Conservation (phyloP, 2,329 filamentous ascomycete species). For the Neofusicoccum parvum region DNA sequence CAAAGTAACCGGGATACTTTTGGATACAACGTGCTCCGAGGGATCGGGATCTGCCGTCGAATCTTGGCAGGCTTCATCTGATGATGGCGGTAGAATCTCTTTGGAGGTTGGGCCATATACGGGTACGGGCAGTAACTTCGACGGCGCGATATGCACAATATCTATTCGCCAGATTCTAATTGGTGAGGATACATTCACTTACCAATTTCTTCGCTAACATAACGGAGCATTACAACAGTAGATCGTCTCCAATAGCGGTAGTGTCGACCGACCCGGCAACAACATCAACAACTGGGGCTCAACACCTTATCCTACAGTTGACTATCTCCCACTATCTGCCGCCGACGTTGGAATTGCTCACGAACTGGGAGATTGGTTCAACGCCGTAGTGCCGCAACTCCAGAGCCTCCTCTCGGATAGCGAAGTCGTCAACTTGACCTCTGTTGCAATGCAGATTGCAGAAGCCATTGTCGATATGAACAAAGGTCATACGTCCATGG, state of each 20-base stretch:
- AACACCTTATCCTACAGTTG: not conserved
- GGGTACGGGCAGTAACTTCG: not conserved
- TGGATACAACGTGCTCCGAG: not conserved
- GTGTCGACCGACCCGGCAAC: not conserved
- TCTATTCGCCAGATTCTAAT: not conserved
- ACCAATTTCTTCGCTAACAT: not conserved
- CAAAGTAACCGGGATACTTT: not conserved
- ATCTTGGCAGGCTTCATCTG: not conserved
- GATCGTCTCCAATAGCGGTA: not conserved
- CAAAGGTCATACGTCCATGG: not conserved
- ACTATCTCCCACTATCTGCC: not conserved
- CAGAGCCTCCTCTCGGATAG: not conserved
- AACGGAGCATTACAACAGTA: not conserved
- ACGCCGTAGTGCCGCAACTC: not conserved
- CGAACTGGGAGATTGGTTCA: not conserved
- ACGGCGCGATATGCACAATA: not conserved
- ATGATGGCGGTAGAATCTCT: not conserved
- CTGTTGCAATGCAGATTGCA: not conserved
- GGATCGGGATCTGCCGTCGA: not conserved
- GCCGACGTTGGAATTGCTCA: not conserved
- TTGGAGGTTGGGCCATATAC: not conserved
- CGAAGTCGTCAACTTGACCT: not conserved
- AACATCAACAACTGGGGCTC: not conserved
- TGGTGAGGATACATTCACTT: not conserved
- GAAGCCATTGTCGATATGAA: not conserved